Evolutionary conservation across 805 yeast genomes (phyloP).

Genomic region (Cyberlindnera galapagoensis): DNA sequence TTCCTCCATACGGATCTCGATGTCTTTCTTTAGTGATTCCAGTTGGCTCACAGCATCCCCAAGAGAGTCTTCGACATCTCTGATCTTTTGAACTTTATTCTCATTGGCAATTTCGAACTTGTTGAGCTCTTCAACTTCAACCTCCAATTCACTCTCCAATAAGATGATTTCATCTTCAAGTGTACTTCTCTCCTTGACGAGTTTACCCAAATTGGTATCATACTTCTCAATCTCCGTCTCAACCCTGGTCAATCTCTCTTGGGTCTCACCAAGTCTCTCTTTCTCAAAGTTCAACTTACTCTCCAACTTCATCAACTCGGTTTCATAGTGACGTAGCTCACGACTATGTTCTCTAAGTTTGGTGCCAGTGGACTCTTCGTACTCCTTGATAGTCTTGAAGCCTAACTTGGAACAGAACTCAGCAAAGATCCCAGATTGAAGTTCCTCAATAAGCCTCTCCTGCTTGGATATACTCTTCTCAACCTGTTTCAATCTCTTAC

Average conservation of each 20-base stretch:
- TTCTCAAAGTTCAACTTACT: slow-evolving; percentile 60
- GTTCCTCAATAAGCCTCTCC: slow-evolving; percentile 24
- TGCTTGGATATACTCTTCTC: slow-evolving; percentile 23
- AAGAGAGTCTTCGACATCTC: slow-evolving; percentile 43
- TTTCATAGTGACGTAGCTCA: slow-evolving; percentile 54
- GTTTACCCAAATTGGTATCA: slow-evolving; percentile 26
- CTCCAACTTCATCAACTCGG: slow-evolving; percentile 53
- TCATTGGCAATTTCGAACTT: slow-evolving; percentile 27
- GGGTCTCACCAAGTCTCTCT: slow-evolving; percentile 50
- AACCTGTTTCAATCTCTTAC: slow-evolving; percentile 18
- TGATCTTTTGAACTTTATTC: slow-evolving; percentile 28
- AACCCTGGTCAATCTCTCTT: slow-evolving; percentile 38
- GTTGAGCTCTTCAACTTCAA: slow-evolving; percentile 29
- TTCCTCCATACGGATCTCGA: slow-evolving; percentile 41
- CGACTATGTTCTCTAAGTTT: slow-evolving; percentile 47
- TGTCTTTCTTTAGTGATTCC: slow-evolving; percentile 29
- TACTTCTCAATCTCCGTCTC: slow-evolving; percentile 32
- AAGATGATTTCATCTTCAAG: slow-evolving; percentile 29
- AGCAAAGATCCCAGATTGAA: slow-evolving; percentile 42
- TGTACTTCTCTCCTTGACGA: slow-evolving; percentile 28
- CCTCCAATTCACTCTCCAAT: slow-evolving; percentile 36
- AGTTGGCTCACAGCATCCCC: slow-evolving; percentile 28
- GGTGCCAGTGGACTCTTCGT: slow-evolving; percentile 63
- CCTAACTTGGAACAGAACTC: slow-evolving; percentile 51
- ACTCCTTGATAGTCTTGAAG: slow-evolving; percentile 53